Evolutionary conservation across 2,329 filamentous ascomycete genomes (phyloP), one percentile per base, ranked within the genome.

Genomic region (Fusarium tanahbumbuense): DNA sequence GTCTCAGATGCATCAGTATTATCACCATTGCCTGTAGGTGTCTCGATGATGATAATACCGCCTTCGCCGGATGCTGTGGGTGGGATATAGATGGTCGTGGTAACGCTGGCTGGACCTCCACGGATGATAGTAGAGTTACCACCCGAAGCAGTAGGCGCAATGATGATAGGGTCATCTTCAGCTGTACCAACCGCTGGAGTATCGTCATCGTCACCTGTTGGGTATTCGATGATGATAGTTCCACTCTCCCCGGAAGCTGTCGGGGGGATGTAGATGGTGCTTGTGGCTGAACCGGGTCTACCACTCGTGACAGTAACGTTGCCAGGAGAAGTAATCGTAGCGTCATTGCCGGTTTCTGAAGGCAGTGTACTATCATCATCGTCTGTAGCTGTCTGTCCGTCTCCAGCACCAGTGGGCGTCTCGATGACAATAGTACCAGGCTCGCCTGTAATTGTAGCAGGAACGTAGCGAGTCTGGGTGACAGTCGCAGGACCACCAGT

Each of bases 361-460:
- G 23, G 22, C 2, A 13, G 12, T 16, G 12, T 1, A 23, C 7
- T 41, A 2, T 22, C 20, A 8, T 32, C 23, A 1, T 20, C 15
- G 3, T 22, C 37, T 7, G 41, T 56, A 0, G 15, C 25, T 11
- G 27, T 22, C 8, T 22, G 41, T 5, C 20, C 23, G 1, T 23
- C 23, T 0, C 16, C 50, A n/a, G n/a, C 2, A 13, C 28, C 23
- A 1, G 66, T 68, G 3, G 67, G 67, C 4, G 67, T 69, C 8
- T 70, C 47, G 3, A 69, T 67, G 11, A 64, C 40, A 0, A 64
- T 52, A 18, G 62, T 65, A 18, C 62, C 62, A 2, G 62, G 53
- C 8, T 65, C 62, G 2, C 20, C 45, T 1, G 60, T 53, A 8
- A 22, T 28, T 0, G 47, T 65, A 15, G 62, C 53, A 3, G 62